Conservation (phyloP, 495 filamentous ascomycete species). For the Lophiotrema nucula region DNA sequence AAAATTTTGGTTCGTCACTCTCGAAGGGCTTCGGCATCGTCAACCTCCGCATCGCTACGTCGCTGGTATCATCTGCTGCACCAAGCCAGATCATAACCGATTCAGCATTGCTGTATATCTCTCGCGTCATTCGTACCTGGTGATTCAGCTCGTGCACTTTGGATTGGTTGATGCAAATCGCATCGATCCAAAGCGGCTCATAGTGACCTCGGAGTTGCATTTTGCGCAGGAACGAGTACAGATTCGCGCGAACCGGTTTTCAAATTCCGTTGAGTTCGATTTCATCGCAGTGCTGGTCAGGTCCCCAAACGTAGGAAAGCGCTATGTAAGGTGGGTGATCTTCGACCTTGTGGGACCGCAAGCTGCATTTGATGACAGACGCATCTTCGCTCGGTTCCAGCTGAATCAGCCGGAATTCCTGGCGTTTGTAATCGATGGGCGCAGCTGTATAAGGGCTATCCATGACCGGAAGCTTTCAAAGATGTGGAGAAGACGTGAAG, state of each 20-base stretch:
- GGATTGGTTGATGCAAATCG: slow-evolving; percentile 34
- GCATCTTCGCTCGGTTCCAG: no score
- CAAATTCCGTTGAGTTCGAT: slow-evolving; percentile 3
- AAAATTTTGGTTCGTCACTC: neutral
- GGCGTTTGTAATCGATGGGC: no score
- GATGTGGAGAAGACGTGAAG: no score
- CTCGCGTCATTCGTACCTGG: slow-evolving; percentile 33
- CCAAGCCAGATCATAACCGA: slow-evolving; percentile 34
- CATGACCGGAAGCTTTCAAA: no score
- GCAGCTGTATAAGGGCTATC: no score
- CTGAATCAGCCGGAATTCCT: no score
- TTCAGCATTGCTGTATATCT: slow-evolving; percentile 31
- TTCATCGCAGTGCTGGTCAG: neutral
- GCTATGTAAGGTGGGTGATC: slow-evolving; percentile 1
- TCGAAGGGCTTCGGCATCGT: neutral
- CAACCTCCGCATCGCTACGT: neutral
- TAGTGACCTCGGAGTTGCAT: neutral
- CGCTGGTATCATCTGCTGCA: neutral
- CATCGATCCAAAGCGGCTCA: slow-evolving; percentile 33
- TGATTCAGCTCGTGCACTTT: slow-evolving; percentile 21
- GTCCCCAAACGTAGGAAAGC: slow-evolving; percentile 11
- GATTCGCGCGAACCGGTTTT: neutral
- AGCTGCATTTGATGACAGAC: no score
- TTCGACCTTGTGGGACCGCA: no score
- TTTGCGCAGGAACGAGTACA: slow-evolving; percentile 2